Evolutionary conservation across 2,329 filamentous ascomycete genomes (phyloP), one percentile per base, ranked within the genome.

Genomic region (Ophiostoma tasmaniense): DNA sequence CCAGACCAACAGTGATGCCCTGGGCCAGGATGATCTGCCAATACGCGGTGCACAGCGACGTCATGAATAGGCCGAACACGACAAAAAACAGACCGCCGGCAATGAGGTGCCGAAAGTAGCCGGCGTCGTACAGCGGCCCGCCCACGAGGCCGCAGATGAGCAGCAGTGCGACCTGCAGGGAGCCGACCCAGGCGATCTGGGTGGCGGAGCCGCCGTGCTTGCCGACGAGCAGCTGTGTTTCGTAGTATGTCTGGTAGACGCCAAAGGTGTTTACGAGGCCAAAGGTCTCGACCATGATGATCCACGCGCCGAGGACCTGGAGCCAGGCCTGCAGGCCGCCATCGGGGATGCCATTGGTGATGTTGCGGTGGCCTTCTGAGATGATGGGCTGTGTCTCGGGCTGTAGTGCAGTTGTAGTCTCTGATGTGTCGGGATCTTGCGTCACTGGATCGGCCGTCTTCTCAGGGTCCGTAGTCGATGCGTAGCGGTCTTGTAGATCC

Each of bases 31-130:
- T 67, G 66, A 77, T 73, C 69, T 77, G 76, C 70, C 75, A 77
- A 71, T 77, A 77, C 64, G 70, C 39, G 52, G 66, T 71, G 14
- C 74, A 76, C 37, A 87, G 75, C 55, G 80, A 82, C 0, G 83
- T 80, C 83, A 87, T 86, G 82, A 28, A 87, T 17, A 87, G 74
- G 10, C 83, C 81, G 64, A 87, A 82, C 28, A 87, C 79, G 72
- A 85, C 81, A 70, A 85, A 74, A 70, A 85, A 77, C n/a, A 25
- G 50, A 3, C 50, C 50, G 20, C 50, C n/a, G 1, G 50, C 50
- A 4, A 85, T 69, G 1, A 84, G 75, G 5, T 73, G 71, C 13
- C 77, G 76, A 45, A 82, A 78, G 70, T 81, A 78, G 6, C 84
- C 84, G 3, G 77, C 76, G 73, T 86, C 84, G 66, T 79, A 81